phyloP scores from a whole-genome alignment of 257 asterid genomes.

The Schizonepeta tenuifolia region DNA sequence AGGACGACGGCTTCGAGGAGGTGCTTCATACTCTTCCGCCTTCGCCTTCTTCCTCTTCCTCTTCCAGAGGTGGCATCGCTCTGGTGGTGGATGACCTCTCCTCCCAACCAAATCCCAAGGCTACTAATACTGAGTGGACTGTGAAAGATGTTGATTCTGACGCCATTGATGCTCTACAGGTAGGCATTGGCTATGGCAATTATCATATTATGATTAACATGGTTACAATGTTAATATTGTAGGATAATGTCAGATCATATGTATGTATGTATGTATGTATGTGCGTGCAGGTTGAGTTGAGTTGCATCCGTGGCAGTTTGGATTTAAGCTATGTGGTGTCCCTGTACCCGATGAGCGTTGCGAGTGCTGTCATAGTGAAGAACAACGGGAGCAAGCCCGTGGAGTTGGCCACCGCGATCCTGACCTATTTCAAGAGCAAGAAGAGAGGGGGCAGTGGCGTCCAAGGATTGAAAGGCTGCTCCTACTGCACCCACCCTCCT shows the following conservation, averaged over 20 bases:
- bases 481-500: slow-evolving; percentile 76
- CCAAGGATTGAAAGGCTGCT: slow-evolving; percentile 62
- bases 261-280: not conserved
- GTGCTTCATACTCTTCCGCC: slow-evolving; percentile 54
- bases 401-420: slow-evolving; percentile 53
- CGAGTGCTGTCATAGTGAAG: slow-evolving; percentile 74
- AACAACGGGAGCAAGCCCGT: slow-evolving; percentile 67
- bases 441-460: slow-evolving; percentile 62
- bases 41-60: not conserved
- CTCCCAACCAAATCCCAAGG: slow-evolving; percentile 33
- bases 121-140: slow-evolving; percentile 51
- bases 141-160: slow-evolving; percentile 79
- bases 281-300: slow-evolving; percentile 58
- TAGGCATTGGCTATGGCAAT: not conserved
- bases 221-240: no score
- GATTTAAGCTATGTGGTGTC: slow-evolving; percentile 68
- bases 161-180: slow-evolving; percentile 86
- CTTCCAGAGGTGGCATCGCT: slow-evolving; percentile 67
- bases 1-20: slow-evolving; percentile 83
- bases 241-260: not conserved
- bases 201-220: no score
- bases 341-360: slow-evolving; percentile 70
- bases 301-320: slow-evolving; percentile 57
- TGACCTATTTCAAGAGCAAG: slow-evolving; percentile 59
- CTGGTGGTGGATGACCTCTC: slow-evolving; percentile 55